Percentiles rank a stretch among this genome's conserved stretches.
Evolutionary conservation across 306 rosid species (phyloP).

Genomic region (Vigna unguiculata): DNA sequence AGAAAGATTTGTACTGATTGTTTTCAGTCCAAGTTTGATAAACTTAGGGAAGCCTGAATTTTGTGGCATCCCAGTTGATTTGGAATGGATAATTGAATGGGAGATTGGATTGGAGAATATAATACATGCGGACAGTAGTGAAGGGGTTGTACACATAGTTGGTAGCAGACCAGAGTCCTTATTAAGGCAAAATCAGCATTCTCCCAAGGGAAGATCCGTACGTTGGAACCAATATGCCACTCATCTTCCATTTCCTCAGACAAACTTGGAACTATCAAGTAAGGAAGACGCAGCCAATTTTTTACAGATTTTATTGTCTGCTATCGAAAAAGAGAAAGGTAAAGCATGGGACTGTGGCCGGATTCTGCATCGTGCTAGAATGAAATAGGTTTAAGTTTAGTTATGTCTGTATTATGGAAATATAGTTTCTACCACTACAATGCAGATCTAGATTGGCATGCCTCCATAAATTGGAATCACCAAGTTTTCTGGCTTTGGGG

Average conservation of each 20-base stretch:
- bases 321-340: slow-evolving; percentile 67
- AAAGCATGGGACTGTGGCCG: slow-evolving; percentile 77
- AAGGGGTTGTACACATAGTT: slow-evolving; percentile 73
- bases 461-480: slow-evolving; percentile 13
- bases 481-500: not conserved
- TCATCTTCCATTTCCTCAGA: slow-evolving; percentile 81
- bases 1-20: slow-evolving; percentile 64
- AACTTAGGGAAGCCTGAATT: slow-evolving; percentile 82
- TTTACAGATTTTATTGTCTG: slow-evolving; percentile 59
- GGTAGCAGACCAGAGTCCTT: slow-evolving; percentile 78
- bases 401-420: not conserved
- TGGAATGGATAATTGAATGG: slow-evolving; percentile 75
- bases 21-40: slow-evolving; percentile 67
- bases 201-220: slow-evolving; percentile 57
- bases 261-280: slow-evolving; percentile 68
- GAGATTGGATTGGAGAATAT: slow-evolving; percentile 81
- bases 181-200: slow-evolving; percentile 59
- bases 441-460: not conserved
- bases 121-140: slow-evolving; percentile 70
- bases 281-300: slow-evolving; percentile 70
- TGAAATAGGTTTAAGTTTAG: slow-evolving; percentile 47
- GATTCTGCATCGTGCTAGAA: slow-evolving; percentile 70
- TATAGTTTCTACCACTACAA: slow-evolving; percentile 7
- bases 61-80: slow-evolving; percentile 70
- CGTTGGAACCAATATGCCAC: slow-evolving; percentile 72